Evolutionary conservation across 805 yeast species (phyloP).

Genomic region (Saturnispora dispora): DNA sequence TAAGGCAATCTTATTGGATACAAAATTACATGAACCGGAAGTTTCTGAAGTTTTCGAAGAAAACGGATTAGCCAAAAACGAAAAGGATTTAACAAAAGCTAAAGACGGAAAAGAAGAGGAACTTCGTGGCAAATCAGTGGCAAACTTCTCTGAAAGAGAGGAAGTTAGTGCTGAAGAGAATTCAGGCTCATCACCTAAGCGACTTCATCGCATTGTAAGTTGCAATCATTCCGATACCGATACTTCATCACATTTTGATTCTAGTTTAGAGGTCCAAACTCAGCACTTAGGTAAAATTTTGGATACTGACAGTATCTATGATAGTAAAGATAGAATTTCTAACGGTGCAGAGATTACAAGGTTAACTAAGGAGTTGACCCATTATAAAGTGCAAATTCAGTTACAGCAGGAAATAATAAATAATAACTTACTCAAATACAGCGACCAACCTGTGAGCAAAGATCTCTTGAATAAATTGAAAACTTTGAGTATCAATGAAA

Average conservation of each 20-base stretch:
- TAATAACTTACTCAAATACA: slow-evolving; percentile 14
- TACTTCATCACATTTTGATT: slow-evolving; percentile 2
- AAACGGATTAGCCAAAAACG: not conserved
- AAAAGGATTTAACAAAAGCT: not conserved
- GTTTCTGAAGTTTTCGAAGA: not conserved
- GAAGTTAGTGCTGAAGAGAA: not conserved
- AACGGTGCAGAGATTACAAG: slow-evolving; percentile 18
- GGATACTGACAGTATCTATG: not conserved
- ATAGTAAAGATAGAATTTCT: slow-evolving; percentile 1
- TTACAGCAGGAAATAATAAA: slow-evolving; percentile 25
- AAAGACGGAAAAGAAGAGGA: not conserved
- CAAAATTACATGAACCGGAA: not conserved
- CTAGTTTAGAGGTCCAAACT: not conserved
- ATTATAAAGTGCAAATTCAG: slow-evolving; percentile 28
- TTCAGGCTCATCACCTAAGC: not conserved
- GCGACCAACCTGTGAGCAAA: slow-evolving; percentile 8
- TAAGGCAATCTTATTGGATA: not conserved
- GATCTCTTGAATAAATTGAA: slow-evolving; percentile 9
- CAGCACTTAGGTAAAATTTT: not conserved
- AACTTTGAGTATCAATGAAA: not conserved
- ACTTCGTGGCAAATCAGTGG: not conserved
- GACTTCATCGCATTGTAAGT: slow-evolving; percentile 2
- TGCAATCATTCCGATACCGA: slow-evolving; percentile 4
- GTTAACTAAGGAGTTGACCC: slow-evolving; percentile 25
- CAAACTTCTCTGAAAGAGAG: not conserved